Conservation (phyloP, 1,284 basidiomycete species). For the Trichosporon coremiiforme region DNA sequence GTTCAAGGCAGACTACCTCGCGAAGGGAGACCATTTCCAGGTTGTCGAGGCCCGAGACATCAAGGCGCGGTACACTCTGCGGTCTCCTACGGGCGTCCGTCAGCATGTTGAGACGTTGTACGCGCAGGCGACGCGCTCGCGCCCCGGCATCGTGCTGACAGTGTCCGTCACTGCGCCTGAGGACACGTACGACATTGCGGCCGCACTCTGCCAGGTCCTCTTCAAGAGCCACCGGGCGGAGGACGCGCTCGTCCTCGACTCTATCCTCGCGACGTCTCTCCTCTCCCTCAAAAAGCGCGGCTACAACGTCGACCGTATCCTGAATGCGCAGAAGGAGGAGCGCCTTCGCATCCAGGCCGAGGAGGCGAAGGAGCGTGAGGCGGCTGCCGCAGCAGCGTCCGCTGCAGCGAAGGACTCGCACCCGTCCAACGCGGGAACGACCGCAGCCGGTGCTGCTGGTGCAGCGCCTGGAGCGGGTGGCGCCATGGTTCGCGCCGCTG, state of each 20-base stretch:
- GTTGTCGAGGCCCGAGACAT: constrained; percentile 60
- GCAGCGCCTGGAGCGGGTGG: background rate
- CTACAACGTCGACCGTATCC: constrained; percentile 76
- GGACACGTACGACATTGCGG: constrained; percentile 78
- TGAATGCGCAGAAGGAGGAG: constrained; percentile 79
- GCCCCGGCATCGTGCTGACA: constrained; percentile 70
- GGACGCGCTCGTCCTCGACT: constrained; percentile 73
- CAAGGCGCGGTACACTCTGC: constrained; percentile 43
- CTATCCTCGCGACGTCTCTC: constrained; percentile 83
- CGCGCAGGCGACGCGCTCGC: constrained; percentile 65
- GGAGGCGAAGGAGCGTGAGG: constrained; percentile 49
- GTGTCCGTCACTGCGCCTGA: constrained; percentile 71
- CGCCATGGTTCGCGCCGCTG: background rate
- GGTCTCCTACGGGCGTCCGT: constrained; percentile 39
- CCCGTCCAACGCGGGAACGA: background rate
- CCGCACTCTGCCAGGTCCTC: constrained; percentile 67
- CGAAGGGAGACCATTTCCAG: constrained; percentile 66
- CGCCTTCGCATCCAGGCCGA: constrained; percentile 63
- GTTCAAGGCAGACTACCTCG: constrained; percentile 60
- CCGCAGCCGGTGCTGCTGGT: too few species aligned
- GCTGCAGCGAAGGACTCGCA: background rate
- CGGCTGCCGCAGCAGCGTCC: background rate
- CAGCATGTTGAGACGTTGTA: constrained; percentile 61
- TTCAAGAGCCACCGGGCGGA: constrained; percentile 75
- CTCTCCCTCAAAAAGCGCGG: constrained; percentile 74